Base-by-base conservation (phyloP, 2,329 filamentous ascomycete genomes). In the Fusarium metavorans region DNA sequence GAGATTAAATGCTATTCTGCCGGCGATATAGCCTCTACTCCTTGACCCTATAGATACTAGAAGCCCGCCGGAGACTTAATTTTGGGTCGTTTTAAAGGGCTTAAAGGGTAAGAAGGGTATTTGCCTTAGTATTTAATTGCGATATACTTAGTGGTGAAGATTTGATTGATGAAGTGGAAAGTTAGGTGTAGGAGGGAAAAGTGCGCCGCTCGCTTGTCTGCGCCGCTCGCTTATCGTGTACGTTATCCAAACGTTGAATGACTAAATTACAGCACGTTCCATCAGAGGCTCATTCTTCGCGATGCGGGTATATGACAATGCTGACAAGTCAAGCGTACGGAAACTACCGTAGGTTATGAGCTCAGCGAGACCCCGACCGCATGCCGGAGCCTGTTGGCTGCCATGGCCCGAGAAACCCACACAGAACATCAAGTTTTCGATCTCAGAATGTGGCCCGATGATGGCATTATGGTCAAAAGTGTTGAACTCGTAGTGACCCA, bases 401-500 rank as follows among this genome's bases (percentile, higher is more conserved):
- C 59, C 64, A 65, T 70, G 59, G 0, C 70, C 70, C 10, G 70
- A 70, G n/a, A 70, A 72, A 0, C 64, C 67, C 0, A 34, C 64
- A 6, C 67, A 72, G 25, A 72, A 67, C 11, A 41, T 45, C 6
- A 72, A 3, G 4, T 70, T 70, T 0, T 4, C 23, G 2, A 67
- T 23, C 37, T 67, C 67, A 2, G 27, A 60, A 5, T 70, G 67
- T 4, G 67, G 67, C 2, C 67, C 70, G 8, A 72, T 58, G 18
- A 72, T 72, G 4, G 67, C 67, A 13, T 72, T 71, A 1, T 70
- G 67, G 6, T 71, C 67, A 14, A 72, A 70, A 1, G 59, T 68
- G 32, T 71, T 72, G 14, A 70, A 65, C 59, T 72, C 70, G 11
- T 72, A 71, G 39, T 71, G 67, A 0, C 67, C 67, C 54, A 72